phyloP scores from a whole-genome alignment of 345 rosid genomes.

The Syzygium aromaticum region DNA sequence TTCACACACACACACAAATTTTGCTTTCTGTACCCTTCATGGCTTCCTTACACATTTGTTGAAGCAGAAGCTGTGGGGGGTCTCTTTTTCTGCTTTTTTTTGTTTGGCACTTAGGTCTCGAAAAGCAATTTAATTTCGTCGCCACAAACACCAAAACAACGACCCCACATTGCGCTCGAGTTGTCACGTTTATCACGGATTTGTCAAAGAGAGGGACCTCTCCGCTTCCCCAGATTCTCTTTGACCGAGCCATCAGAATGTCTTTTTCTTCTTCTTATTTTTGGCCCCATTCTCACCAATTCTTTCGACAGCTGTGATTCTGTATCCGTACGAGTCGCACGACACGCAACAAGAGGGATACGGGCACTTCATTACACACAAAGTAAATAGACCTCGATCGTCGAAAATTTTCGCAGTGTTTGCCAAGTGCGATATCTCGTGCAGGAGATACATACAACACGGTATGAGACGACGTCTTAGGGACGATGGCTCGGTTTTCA shows the following conservation, averaged over 20 bases:
- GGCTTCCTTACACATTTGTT: neutral
- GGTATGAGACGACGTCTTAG: neutral
- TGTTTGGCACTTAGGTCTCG: neutral
- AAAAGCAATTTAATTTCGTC: neutral
- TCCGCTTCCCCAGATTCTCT: neutral
- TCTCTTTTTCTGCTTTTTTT: neutral
- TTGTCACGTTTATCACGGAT: neutral
- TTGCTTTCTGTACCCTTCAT: neutral
- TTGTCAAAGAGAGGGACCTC: neutral
- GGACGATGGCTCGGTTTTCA: neutral
- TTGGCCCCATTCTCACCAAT: neutral
- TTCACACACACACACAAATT: neutral
- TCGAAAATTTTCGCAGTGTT: neutral
- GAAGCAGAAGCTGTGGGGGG: neutral
- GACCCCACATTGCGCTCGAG: neutral
- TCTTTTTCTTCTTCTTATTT: neutral
- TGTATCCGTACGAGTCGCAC: neutral
- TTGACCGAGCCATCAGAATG: neutral
- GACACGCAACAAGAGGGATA: neutral
- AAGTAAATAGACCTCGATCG: neutral
- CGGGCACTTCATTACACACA: neutral
- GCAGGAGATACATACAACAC: neutral
- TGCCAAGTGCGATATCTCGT: neutral
- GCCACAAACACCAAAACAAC: neutral
- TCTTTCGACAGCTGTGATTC: neutral